Conservation (phyloP, 345 rosid species). For the Nasturtium officinale region DNA sequence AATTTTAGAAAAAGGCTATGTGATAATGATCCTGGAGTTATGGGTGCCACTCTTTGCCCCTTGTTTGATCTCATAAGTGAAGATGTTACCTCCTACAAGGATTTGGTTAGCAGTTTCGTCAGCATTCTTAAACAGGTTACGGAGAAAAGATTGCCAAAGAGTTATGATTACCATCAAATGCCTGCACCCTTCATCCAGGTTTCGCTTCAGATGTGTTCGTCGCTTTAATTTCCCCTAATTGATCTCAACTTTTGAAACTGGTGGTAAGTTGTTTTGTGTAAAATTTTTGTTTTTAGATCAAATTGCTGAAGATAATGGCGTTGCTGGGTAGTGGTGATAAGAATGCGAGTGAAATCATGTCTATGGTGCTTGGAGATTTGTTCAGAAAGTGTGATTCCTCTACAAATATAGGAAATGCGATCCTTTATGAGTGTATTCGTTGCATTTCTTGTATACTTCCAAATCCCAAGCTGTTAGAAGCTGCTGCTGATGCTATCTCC, state of each 20-base stretch:
- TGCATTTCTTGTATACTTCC: constrained; percentile 90
- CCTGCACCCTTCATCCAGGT: constrained; percentile 99
- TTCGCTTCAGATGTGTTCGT: not conserved
- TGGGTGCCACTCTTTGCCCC: constrained; percentile 98
- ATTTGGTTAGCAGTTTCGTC: constrained; percentile 85
- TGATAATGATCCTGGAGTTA: constrained; percentile 97
- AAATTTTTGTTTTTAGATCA: constrained; percentile 57
- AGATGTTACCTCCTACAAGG: constrained; percentile 79
- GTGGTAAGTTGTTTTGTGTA: constrained; percentile 1
- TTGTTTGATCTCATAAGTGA: constrained; percentile 76
- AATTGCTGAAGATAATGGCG: constrained; percentile 86
- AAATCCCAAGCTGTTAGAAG: constrained; percentile 78
- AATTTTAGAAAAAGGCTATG: constrained; percentile 92
- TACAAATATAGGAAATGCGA: constrained; percentile 93
- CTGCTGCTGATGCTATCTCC: constrained; percentile 87
- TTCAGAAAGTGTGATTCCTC: constrained; percentile 85
- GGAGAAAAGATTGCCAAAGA: constrained; percentile 86
- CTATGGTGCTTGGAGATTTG: constrained; percentile 87
- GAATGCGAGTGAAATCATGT: constrained; percentile 92
- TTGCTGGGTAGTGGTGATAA: constrained; percentile 96
- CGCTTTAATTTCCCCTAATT: not conserved
- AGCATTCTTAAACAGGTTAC: constrained; percentile 96
- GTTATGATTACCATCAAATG: constrained; percentile 94
- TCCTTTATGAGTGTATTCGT: constrained; percentile 85
- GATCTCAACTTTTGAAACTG: not conserved